Evolutionary conservation across 176 grass and related monocot genomes (phyloP).

Genomic region (Otatea glauca): DNA sequence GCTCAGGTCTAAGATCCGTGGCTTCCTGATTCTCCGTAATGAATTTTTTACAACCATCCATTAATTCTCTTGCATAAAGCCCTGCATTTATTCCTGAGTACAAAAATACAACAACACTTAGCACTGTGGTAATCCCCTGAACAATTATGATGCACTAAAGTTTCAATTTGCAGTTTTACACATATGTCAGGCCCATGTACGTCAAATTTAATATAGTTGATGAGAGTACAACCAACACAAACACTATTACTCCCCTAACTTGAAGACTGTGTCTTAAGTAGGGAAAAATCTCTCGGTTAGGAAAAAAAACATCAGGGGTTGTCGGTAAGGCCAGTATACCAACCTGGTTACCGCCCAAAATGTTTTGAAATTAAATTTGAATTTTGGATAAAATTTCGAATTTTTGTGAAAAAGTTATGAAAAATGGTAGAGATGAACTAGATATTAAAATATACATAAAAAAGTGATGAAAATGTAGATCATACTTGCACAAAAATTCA

Average conservation of each 20-base stretch:
- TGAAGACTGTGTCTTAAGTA: background rate
- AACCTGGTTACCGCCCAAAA: background rate
- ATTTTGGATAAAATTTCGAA: background rate
- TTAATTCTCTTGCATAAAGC: conserved; percentile 82
- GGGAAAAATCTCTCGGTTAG: too few relatives aligned
- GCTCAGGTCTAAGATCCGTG: conserved; percentile 51
- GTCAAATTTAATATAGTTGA: background rate
- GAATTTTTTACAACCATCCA: conserved; percentile 72
- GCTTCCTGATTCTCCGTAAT: conserved; percentile 49
- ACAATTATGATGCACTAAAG: background rate
- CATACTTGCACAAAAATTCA: background rate
- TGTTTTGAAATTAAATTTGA: background rate
- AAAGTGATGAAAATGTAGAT: background rate
- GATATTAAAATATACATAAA: too few relatives aligned
- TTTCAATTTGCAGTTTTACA: conserved; percentile 13
- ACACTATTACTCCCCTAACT: background rate
- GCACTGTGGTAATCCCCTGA: background rate
- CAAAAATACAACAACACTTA: conserved; percentile 20
- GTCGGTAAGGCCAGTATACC: background rate
- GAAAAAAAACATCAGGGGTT: background rate
- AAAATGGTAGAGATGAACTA: background rate
- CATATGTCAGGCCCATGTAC: background rate
- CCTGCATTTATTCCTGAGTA: conserved; percentile 81
- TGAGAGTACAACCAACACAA: background rate
- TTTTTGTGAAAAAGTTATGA: background rate